These are phyloP conservation scores for Pseudopithomyces chartarum DNA, from an alignment of 2,329 filamentous ascomycete species.

Conservation along the genomic window DNA sequence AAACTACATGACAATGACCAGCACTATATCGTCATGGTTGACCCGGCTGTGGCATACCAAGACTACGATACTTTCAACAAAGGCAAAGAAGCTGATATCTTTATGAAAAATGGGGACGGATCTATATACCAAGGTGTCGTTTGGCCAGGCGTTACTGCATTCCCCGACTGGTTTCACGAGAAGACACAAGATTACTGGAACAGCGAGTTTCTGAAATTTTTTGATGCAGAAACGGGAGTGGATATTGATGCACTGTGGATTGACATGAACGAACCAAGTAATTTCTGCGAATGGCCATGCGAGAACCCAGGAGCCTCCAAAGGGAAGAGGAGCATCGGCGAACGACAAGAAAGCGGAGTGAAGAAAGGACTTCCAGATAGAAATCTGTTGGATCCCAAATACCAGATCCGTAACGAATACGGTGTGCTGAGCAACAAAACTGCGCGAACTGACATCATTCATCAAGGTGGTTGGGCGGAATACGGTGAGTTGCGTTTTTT, in stretches of 20 bases:
- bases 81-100: slow-evolving; percentile 61
- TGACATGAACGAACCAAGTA: slow-evolving; percentile 39
- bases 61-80: slow-evolving; percentile 63
- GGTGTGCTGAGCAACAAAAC: slow-evolving; percentile 53
- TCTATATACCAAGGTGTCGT: slow-evolving; percentile 67
- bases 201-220: slow-evolving; percentile 69
- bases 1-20: slow-evolving; percentile 69
- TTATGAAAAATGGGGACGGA: slow-evolving; percentile 60
- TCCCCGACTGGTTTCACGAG: slow-evolving; percentile 76
- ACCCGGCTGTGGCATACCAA: slow-evolving; percentile 63
- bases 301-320: slow-evolving; percentile 51
- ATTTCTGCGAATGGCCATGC: slow-evolving; percentile 54
- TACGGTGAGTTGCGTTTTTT: slow-evolving; percentile 53
- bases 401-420: slow-evolving; percentile 66
- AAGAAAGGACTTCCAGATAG: slow-evolving; percentile 64
- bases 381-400: slow-evolving; percentile 67
- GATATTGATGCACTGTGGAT: slow-evolving; percentile 70
- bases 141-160: slow-evolving; percentile 75
- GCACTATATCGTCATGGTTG: slow-evolving; percentile 79
- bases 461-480: slow-evolving; percentile 68
- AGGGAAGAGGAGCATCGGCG: slow-evolving; percentile 30
- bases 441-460: slow-evolving; percentile 69
- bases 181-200: slow-evolving; percentile 71
- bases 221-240: slow-evolving; percentile 65
- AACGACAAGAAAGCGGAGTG: slow-evolving; percentile 38